phyloP scores from a whole-genome alignment of 2,329 filamentous ascomycete species.

The Arthroderma sp. region DNA sequence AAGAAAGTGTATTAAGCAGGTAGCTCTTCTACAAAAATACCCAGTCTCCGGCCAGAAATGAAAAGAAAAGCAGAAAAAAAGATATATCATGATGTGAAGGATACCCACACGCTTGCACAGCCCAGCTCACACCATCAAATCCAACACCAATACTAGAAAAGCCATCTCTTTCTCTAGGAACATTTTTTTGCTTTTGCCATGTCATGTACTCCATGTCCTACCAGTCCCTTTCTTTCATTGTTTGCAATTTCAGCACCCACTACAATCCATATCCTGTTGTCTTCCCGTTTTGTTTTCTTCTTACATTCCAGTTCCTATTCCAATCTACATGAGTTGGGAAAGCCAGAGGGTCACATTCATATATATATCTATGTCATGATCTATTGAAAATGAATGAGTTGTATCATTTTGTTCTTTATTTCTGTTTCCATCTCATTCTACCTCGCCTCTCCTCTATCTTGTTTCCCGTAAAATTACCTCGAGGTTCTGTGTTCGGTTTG shows the following conservation, averaged over 20 bases:
- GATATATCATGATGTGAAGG: background rate
- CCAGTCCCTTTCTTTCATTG: background rate
- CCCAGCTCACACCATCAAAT: background rate
- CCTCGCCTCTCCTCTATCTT: background rate
- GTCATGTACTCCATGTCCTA: background rate
- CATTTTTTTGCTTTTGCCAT: background rate
- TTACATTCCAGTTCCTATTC: background rate
- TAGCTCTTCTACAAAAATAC: background rate
- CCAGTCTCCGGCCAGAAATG: background rate
- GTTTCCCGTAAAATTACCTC: background rate
- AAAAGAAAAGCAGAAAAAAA: conserved; percentile 1
- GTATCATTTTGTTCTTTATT: background rate
- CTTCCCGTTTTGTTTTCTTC: background rate
- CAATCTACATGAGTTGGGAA: conserved; percentile 4
- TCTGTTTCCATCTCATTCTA: background rate
- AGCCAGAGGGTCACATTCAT: background rate
- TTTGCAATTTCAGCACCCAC: background rate
- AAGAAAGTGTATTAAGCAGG: conserved; percentile 87
- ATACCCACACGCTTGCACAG: background rate
- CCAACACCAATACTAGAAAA: background rate
- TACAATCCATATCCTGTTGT: background rate
- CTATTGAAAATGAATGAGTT: conserved; percentile 5
- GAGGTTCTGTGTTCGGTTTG: background rate
- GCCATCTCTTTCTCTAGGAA: background rate
- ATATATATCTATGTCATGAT: conserved; percentile 3